Base-by-base conservation (phyloP, 1,139 yeast species). In the Lodderomyces parapsilosis region DNA sequence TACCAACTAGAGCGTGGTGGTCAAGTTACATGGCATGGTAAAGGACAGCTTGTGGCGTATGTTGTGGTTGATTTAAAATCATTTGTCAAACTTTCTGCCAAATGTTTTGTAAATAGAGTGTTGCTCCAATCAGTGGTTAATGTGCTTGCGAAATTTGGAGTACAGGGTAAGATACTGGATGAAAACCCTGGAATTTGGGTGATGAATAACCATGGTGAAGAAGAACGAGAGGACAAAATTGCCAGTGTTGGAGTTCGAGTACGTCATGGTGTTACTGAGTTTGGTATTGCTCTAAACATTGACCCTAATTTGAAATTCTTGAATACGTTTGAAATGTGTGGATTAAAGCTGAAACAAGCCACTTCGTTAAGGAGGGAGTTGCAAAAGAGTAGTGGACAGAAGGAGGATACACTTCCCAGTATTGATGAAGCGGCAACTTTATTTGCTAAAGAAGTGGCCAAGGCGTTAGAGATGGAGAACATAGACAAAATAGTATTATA, bases 11-110 rank as follows among this genome's bases (percentile, higher is more conserved):
- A 81, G 47, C 72, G 99, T 48, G 99, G 99, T n/a, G 99, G 99
- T 0, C 96, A 93, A 59, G 81, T 93, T 1, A 93, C 99, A 0
- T 94, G 89, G 75, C 99, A 94, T 65, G 98, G 98, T 0, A 84
- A 91, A 2, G 99, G 99, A 0, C 99, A 94, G 62, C 62, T 90
- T 37, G 96, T 91, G 3, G 82, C 89, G 2, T 94, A 91, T 57
- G 83, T 94, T 14, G 75, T 94, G 2, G 48, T 94, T 36, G 97
- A 93, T 59, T 68, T 93, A 43, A 74, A 76, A 49, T 73, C 78
- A 37, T 86, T 86, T 54, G 56, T 64, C 32, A 65, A 76, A 40
- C 67, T 90, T 36, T 75, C 87, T 0, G 84, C 90, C 0, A 77
- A 82, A 53, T 88, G 96, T 61, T 87, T 81, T 58, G 93, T 94